Evolutionary conservation across 768 basidiomycete genomes (phyloP).

Genomic region (Leccinum disarticulatum): DNA sequence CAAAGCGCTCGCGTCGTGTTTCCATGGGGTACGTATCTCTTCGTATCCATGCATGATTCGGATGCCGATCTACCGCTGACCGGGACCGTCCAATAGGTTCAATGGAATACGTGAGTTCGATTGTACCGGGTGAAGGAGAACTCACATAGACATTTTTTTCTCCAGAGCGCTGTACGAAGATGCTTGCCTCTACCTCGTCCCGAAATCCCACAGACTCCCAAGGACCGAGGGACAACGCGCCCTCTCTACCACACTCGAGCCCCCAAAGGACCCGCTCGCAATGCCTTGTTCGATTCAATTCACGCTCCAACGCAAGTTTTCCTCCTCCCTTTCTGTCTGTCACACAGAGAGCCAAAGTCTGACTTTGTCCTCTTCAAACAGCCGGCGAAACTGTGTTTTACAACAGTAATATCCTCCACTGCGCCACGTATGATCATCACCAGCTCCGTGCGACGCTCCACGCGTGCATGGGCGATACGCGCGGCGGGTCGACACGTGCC

Average conservation of each 20-base stretch:
- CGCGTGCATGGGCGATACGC: constrained; percentile 61
- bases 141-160: not conserved
- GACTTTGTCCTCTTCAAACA: not conserved
- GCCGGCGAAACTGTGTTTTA: constrained; percentile 81
- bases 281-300: constrained; percentile 71
- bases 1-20: constrained; percentile 55
- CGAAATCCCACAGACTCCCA: constrained; percentile 59
- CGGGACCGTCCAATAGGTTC: constrained; percentile 44
- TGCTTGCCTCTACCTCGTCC: constrained; percentile 69
- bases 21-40: constrained; percentile 51
- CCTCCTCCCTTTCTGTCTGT: not conserved
- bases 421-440: constrained; percentile 57
- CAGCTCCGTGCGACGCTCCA: constrained; percentile 65
- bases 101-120: constrained; percentile 74
- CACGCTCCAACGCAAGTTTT: constrained; percentile 49
- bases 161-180: constrained; percentile 66
- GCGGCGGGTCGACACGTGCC: constrained; percentile 62
- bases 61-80: not conserved
- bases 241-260: constrained; percentile 48
- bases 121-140: not conserved
- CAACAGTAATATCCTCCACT: constrained; percentile 77
- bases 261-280: constrained; percentile 56
- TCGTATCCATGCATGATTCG: not conserved
- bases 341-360: not conserved
- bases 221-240: constrained; percentile 58